Conservation (phyloP, 805 yeast genomes). For the Zygosaccharomyces lentus region DNA sequence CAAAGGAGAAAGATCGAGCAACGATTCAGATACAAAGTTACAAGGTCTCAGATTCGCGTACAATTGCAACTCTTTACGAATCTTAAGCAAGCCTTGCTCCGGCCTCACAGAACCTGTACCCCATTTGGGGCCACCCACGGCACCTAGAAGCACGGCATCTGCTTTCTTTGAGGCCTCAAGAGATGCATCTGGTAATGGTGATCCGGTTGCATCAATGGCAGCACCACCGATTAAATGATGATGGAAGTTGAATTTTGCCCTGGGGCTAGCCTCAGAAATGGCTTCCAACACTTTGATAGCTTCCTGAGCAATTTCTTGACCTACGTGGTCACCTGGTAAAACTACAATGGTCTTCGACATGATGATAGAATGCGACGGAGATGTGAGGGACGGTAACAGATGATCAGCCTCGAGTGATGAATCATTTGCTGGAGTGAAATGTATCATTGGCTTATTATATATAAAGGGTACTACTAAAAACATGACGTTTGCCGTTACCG, state of each 20-base stretch:
- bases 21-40: slow-evolving; percentile 80
- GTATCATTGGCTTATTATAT: not conserved
- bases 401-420: not conserved
- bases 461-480: not conserved
- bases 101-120: slow-evolving; percentile 96
- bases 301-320: slow-evolving; percentile 82
- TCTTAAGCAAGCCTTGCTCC: slow-evolving; percentile 91
- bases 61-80: slow-evolving; percentile 88
- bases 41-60: slow-evolving; percentile 98
- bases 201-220: slow-evolving; percentile 95
- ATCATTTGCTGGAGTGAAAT: not conserved
- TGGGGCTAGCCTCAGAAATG: slow-evolving; percentile 54
- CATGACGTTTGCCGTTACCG: slow-evolving; percentile 4
- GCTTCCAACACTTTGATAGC: slow-evolving; percentile 89
- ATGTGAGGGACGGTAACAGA: not conserved
- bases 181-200: slow-evolving; percentile 81
- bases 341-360: slow-evolving; percentile 67
- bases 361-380: not conserved
- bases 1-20: slow-evolving; percentile 83
- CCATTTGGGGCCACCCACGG: slow-evolving; percentile 99
- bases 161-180: slow-evolving; percentile 78
- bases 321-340: slow-evolving; percentile 96
- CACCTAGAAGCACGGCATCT: slow-evolving; percentile 94
- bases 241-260: slow-evolving; percentile 66
- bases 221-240: slow-evolving; percentile 96